phyloP scores from a whole-genome alignment of 2,329 filamentous ascomycete species.

The Claviceps sorghi region DNA sequence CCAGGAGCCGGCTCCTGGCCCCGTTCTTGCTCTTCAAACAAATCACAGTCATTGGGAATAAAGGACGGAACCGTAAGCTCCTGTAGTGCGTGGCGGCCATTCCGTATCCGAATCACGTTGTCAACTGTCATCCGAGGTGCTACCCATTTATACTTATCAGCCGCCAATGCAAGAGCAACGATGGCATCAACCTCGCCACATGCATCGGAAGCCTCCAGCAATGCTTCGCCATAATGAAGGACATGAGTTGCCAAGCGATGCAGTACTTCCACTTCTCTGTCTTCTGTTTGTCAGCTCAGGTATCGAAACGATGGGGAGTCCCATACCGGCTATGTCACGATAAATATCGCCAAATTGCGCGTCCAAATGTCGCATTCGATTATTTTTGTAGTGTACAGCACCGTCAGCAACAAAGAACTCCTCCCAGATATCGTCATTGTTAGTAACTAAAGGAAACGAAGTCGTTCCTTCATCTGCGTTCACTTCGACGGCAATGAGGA shows the following conservation, averaged over 20 bases:
- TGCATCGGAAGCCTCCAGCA: slow-evolving; percentile 58
- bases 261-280: slow-evolving; percentile 79
- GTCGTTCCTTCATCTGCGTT: slow-evolving; percentile 36
- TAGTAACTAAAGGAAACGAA: slow-evolving; percentile 47
- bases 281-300: slow-evolving; percentile 26
- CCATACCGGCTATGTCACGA: slow-evolving; percentile 61
- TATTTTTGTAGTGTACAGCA: slow-evolving; percentile 74
- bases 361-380: slow-evolving; percentile 67
- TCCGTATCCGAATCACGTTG: slow-evolving; percentile 59
- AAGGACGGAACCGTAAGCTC: slow-evolving; percentile 69
- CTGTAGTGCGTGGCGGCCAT: slow-evolving; percentile 77
- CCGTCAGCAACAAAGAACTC: slow-evolving; percentile 59
- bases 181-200: slow-evolving; percentile 81
- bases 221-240: slow-evolving; percentile 49
- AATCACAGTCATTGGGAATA: slow-evolving; percentile 65
- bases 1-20: neutral
- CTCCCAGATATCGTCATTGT: slow-evolving; percentile 52
- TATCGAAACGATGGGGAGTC: neutral
- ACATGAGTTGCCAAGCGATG: slow-evolving; percentile 60
- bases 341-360: slow-evolving; percentile 72
- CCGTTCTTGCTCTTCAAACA: slow-evolving; percentile 43
- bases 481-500: slow-evolving; percentile 60
- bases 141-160: slow-evolving; percentile 56
- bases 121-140: slow-evolving; percentile 54
- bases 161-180: slow-evolving; percentile 64